Base-by-base conservation (phyloP, 169 alveolate genomes). In the Plasmodium billcollinsi region DNA sequence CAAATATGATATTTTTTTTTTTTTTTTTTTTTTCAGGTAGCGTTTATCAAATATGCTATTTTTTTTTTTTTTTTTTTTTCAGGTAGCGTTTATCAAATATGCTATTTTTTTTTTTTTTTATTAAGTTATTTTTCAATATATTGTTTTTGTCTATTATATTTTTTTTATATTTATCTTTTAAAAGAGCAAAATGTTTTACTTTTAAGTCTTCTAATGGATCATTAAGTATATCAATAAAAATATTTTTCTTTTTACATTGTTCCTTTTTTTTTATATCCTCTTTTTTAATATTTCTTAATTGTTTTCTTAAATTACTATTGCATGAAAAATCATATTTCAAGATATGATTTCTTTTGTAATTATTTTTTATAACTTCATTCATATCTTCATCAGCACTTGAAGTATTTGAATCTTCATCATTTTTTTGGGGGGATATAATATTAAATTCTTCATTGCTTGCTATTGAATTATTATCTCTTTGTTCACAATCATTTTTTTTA, bases 51-150 rank as follows among this genome's bases (percentile, higher is more conserved):
- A 75, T 75, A 75, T 75, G 52, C 88, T 75, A 20, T 58, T 75
- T 52, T 52, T 11, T 52, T 15, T 52, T 52, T 71, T 14, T 47
- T 24, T 12, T 33, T 58, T 20, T n/a, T 67, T 63, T 76, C n/a
- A 76, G 69, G 20, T 76, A 76, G 59, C 66, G 63, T 39, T 50
- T 65, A 70, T 76, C 89, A 76, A 76, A 76, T 76, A 76, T 76
- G 54, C 89, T 76, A 21, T 59, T 76, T 54, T 76, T 76, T 56
- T 26, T 74, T 61, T 74, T 74, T 45, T 74, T 74, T 63, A 76
- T 63, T 56, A 76, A 76, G 45, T 15, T 61, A 47, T 67, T 63
- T 33, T 63, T 76, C 9, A 72, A 33, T 8, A 26, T 29, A 62
- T 76, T 76, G 3, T 15, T 67, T 65, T 76, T 65, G 24, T n/a